phyloP scores from a whole-genome alignment of 2,329 filamentous ascomycete species.

The Amauroascus verrucosus region DNA sequence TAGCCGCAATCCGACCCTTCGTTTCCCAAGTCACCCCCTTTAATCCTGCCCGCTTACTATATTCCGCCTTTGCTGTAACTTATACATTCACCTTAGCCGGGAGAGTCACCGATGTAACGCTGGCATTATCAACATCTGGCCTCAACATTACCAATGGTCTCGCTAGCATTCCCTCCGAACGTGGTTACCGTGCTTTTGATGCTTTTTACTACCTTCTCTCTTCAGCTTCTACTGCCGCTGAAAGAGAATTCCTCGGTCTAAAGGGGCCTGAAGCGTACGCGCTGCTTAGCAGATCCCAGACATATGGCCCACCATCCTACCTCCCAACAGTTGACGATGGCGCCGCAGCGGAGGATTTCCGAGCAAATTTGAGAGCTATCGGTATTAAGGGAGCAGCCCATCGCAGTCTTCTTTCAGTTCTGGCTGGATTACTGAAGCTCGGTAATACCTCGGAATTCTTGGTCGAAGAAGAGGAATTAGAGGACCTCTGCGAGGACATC shows the following conservation, averaged over 20 bases:
- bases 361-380: conserved; percentile 74
- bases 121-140: conserved; percentile 76
- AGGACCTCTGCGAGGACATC: conserved; percentile 83
- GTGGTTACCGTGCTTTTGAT: conserved; percentile 85
- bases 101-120: conserved; percentile 60
- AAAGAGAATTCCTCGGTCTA: conserved; percentile 78
- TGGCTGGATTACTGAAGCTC: conserved; percentile 80
- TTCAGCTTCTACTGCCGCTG: conserved; percentile 76
- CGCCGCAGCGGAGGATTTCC: conserved; percentile 87
- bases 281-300: conserved; percentile 70
- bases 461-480: conserved; percentile 72
- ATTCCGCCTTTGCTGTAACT: conserved; percentile 69
- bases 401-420: conserved; percentile 70
- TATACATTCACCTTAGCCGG: conserved; percentile 74
- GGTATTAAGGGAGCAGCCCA: conserved; percentile 83
- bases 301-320: conserved; percentile 76
- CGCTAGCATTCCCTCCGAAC: conserved; percentile 64
- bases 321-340: conserved; percentile 86
- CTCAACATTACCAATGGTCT: conserved; percentile 76
- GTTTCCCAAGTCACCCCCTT: conserved; percentile 75
- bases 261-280: conserved; percentile 66
- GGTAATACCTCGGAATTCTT: conserved; percentile 81
- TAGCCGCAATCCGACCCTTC: conserved; percentile 77
- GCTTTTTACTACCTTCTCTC: conserved; percentile 96
- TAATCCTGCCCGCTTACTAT: conserved; percentile 73